These are phyloP conservation scores for Cercophora newfieldiana DNA, from an alignment of 495 filamentous ascomycete species.

Conservation along the genomic window DNA sequence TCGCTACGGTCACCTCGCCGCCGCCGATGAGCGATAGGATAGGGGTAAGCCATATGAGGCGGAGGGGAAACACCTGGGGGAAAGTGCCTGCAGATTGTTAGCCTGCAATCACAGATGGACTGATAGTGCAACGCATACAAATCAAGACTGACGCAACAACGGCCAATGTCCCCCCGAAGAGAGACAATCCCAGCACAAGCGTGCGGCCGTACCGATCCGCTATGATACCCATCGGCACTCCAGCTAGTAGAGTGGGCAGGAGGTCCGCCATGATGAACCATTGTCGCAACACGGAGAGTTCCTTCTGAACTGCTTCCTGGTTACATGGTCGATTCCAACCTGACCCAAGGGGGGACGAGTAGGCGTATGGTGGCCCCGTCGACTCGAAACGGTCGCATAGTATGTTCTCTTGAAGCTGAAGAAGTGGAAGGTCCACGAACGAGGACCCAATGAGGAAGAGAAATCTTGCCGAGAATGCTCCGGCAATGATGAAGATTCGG, in stretches of 20 bases:
- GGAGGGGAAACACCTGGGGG: not conserved
- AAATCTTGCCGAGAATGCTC: not conserved
- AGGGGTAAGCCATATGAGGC: not conserved
- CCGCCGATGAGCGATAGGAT: not conserved
- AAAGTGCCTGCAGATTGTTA: not conserved
- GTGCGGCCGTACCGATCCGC: not conserved
- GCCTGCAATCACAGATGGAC: not conserved
- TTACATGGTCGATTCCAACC: not conserved
- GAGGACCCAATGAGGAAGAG: not conserved
- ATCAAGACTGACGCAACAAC: not conserved
- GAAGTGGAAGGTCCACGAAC: not conserved
- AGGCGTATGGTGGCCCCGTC: not conserved
- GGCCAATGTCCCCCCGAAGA: not conserved
- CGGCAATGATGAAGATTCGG: too few relatives aligned
- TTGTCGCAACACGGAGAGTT: not conserved
- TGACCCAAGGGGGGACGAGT: too few relatives aligned
- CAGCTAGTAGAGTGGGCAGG: not conserved
- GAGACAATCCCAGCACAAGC: not conserved
- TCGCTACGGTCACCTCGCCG: not conserved
- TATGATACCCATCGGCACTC: not conserved
- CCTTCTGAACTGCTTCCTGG: not conserved
- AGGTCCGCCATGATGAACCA: not conserved
- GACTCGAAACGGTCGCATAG: not conserved
- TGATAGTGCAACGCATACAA: not conserved
- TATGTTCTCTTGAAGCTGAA: not conserved